Conservation (phyloP, 805 yeast species). For the Pichia paraexigua region DNA sequence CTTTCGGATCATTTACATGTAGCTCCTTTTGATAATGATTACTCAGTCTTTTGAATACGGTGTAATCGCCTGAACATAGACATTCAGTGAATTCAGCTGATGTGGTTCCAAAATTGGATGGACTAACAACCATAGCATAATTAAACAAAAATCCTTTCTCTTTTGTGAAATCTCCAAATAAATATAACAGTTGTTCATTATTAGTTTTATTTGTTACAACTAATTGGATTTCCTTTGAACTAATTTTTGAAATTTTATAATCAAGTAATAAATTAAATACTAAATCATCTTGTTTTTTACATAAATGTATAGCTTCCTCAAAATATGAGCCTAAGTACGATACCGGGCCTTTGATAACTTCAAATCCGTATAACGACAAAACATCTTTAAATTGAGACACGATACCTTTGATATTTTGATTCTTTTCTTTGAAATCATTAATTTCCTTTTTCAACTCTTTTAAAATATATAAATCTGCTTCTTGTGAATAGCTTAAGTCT, state of each 20-base stretch:
- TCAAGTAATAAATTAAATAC: constrained; percentile 8
- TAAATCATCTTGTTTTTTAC: neutral
- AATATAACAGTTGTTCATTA: neutral
- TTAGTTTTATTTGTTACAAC: neutral
- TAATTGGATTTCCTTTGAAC: constrained; percentile 8
- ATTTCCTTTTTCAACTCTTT: neutral
- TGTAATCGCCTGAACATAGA: neutral
- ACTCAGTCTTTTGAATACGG: constrained; percentile 1
- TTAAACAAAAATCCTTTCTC: constrained; percentile 4
- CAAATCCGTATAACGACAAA: constrained; percentile 5
- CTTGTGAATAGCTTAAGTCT: neutral
- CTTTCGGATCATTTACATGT: neutral
- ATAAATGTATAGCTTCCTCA: constrained; percentile 9
- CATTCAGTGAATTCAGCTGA: neutral
- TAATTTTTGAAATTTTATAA: constrained; percentile 1
- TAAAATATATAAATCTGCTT: constrained; percentile 3
- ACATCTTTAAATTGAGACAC: constrained; percentile 1
- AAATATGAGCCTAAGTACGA: too few relatives aligned
- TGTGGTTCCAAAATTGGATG: neutral
- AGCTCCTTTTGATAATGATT: constrained; percentile 5
- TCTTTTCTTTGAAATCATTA: neutral
- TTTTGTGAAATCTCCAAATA: constrained; percentile 6
- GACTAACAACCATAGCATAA: neutral
- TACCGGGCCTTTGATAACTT: constrained; percentile 8
- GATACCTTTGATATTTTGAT: neutral